phyloP scores from a whole-genome alignment of 2,329 filamentous ascomycete genomes.

The Niveomyces coronatus region DNA sequence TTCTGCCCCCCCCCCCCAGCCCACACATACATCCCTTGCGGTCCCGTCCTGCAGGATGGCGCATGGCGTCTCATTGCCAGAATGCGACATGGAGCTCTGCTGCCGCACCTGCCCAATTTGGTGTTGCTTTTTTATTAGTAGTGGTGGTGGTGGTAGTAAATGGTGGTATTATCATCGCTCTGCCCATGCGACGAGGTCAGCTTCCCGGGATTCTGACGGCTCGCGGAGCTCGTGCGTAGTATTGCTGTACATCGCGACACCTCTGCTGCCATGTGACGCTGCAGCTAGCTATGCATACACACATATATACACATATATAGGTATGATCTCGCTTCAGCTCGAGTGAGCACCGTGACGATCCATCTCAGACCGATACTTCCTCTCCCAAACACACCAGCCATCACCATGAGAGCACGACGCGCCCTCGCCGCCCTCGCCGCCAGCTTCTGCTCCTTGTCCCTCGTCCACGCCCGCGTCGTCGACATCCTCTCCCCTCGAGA shows the following conservation, averaged over 20 bases:
- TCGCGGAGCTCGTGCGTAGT: constrained; percentile 2
- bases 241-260: constrained; percentile 1
- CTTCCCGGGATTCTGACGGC: too few species aligned
- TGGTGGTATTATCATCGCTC: not conserved
- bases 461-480: constrained; percentile 3
- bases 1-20: too few species aligned
- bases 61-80: not conserved
- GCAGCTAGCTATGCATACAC: not conserved
- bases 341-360: too few species aligned
- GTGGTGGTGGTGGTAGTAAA: too few species aligned
- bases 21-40: too few species aligned
- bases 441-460: constrained; percentile 1
- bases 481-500: constrained; percentile 1
- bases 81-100: too few species aligned
- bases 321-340: not conserved
- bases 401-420: constrained; percentile 5
- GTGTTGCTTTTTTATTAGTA: too few species aligned
- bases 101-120: constrained; percentile 3
- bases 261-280: constrained; percentile 9
- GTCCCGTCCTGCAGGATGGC: not conserved
- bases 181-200: constrained; percentile 7
- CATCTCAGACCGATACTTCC: too few species aligned
- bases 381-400: not conserved
- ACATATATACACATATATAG: constrained; percentile 1
- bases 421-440: constrained; percentile 5